Conservation (phyloP, 768 basidiomycete genomes). For the Galerina sulciceps region DNA sequence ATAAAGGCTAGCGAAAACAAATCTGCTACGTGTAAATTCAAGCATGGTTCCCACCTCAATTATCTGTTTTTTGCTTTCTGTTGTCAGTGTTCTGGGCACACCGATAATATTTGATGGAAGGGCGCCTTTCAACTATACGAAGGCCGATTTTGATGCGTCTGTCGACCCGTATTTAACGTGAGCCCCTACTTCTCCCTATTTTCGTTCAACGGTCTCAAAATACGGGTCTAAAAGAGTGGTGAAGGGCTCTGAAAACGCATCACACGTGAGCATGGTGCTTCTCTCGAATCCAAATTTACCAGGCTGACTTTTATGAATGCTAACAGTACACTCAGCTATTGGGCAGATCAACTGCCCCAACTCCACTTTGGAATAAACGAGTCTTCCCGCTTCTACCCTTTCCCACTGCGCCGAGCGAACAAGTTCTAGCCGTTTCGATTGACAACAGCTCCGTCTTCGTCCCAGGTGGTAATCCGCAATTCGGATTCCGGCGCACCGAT, state of each 20-base stretch:
- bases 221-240: conserved; percentile 43
- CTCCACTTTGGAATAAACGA: conserved; percentile 51
- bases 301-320: neutral
- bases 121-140: conserved; percentile 46
- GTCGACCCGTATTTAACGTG: conserved; percentile 60
- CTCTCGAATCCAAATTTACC: neutral
- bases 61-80: conserved; percentile 1
- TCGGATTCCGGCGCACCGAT: conserved; percentile 63
- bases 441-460: conserved; percentile 62
- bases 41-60: conserved; percentile 7
- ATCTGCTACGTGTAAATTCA: neutral
- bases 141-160: conserved; percentile 48
- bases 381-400: conserved; percentile 24
- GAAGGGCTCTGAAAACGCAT: conserved; percentile 55
- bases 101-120: conserved; percentile 58
- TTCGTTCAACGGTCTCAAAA: neutral
- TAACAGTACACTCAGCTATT: conserved; percentile 49
- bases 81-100: conserved; percentile 4
- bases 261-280: conserved; percentile 41
- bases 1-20: neutral
- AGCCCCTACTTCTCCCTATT: conserved; percentile 23
- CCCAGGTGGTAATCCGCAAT: conserved; percentile 54
- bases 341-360: conserved; percentile 39
- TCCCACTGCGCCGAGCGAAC: conserved; percentile 40
- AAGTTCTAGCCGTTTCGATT: conserved; percentile 55